Percentiles rank a stretch among this genome's conserved stretches.
These are phyloP conservation scores for Claviceps cyperi DNA, from an alignment of 2,329 filamentous ascomycete species.

Conservation along the genomic window DNA sequence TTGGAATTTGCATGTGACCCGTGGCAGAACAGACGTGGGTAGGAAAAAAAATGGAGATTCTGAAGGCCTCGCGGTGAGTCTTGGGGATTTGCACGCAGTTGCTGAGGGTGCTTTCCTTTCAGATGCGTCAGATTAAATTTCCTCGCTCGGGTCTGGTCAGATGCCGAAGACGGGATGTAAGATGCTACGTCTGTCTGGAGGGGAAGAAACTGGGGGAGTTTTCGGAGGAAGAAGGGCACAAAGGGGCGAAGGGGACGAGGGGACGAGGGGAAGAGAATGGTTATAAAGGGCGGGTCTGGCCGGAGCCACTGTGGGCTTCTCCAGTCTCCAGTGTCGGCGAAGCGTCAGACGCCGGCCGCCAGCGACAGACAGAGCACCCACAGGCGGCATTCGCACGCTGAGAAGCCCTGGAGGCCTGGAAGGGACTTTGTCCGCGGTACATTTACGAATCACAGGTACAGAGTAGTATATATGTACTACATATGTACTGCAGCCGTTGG, in stretches of 20 bases:
- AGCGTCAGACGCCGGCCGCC: too few relatives aligned
- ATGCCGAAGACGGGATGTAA: not conserved
- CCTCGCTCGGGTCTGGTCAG: not conserved
- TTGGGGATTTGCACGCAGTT: not conserved
- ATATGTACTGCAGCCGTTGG: not conserved
- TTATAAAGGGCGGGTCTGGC: constrained; percentile 21
- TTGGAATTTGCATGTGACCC: constrained; percentile 61
- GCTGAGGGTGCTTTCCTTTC: not conserved
- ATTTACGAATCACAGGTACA: too few relatives aligned
- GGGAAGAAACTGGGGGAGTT: constrained; percentile 9
- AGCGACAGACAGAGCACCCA: too few relatives aligned
- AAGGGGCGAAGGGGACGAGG: constrained; percentile 4
- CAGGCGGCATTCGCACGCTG: too few relatives aligned
- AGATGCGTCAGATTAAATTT: not conserved
- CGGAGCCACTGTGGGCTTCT: constrained; percentile 13
- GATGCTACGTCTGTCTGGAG: constrained; percentile 4
- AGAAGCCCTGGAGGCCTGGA: too few relatives aligned
- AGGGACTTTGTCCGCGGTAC: too few relatives aligned
- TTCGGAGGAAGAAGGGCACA: constrained; percentile 3
- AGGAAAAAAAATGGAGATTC: not conserved
- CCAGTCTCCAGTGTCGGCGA: too few relatives aligned
- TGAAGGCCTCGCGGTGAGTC: not conserved
- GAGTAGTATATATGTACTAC: too few relatives aligned
- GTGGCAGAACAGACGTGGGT: not conserved
- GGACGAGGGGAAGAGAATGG: constrained; percentile 12